Percentiles rank a stretch among this genome's conserved stretches.
These are phyloP conservation scores for Rhizoclosmatium sp. DNA, from an alignment of 192 early-diverging fungal species.

Conservation along the genomic window DNA sequence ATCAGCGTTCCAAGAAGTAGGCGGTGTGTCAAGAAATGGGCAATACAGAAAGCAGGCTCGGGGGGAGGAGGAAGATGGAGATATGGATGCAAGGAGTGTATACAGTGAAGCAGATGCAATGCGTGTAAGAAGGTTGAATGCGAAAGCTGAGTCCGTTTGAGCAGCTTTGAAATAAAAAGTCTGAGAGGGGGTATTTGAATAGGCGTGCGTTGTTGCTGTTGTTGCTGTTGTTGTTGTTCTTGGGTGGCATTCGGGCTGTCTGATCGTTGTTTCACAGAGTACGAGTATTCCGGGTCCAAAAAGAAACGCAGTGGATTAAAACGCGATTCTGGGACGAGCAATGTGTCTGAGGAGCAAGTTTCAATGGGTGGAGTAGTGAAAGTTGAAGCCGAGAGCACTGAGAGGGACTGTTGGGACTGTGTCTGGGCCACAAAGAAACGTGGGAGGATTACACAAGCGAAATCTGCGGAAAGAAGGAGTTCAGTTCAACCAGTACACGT, in stretches of 20 bases:
- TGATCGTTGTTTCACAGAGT: background rate
- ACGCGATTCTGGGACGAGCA: background rate
- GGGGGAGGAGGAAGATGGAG: background rate
- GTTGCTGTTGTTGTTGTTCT: background rate
- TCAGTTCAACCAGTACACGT: too few species aligned
- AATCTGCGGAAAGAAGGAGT: background rate
- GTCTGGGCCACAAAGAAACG: background rate
- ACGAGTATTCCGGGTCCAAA: background rate
- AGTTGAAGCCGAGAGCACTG: background rate
- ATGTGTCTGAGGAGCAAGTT: background rate
- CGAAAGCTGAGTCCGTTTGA: slow-evolving; percentile 14
- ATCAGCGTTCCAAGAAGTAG: slow-evolving; percentile 19
- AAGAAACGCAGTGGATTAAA: background rate
- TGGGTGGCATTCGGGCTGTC: background rate
- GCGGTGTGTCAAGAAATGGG: background rate
- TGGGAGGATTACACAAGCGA: background rate
- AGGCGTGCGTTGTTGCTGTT: background rate
- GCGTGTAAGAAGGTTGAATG: slow-evolving; percentile 20
- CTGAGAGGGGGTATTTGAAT: slow-evolving; percentile 3
- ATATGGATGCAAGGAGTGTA: slow-evolving; percentile 8
- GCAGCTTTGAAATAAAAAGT: slow-evolving; percentile 18
- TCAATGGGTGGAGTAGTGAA: background rate
- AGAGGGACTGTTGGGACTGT: background rate
- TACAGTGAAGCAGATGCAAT: slow-evolving; percentile 2
- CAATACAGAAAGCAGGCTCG: background rate